Evolutionary conservation across 108 stramenopile species (phyloP).

Genomic region (Nitzschia sp.): DNA sequence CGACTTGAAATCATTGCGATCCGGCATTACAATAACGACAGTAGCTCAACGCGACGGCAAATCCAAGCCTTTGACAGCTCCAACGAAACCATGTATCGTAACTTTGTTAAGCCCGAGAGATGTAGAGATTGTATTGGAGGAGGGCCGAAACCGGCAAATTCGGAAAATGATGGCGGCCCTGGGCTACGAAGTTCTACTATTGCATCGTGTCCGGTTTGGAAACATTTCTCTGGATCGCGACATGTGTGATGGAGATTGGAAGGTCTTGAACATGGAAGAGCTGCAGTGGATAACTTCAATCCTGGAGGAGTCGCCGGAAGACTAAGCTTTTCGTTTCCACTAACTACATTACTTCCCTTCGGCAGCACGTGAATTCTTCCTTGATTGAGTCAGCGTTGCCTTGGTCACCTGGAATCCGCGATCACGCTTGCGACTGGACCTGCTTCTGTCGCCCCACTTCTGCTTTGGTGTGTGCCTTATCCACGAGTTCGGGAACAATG

Average conservation of each 20-base stretch:
- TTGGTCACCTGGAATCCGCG: conserved; percentile 22
- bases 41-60: conserved; percentile 56
- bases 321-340: not conserved
- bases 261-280: conserved; percentile 39
- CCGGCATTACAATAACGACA: conserved; percentile 64
- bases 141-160: conserved; percentile 85
- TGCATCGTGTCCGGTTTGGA: conserved; percentile 63
- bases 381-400: not conserved
- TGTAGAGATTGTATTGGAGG: conserved; percentile 62
- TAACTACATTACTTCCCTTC: not conserved
- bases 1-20: conserved; percentile 42
- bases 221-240: conserved; percentile 33
- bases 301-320: not conserved
- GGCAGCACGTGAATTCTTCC: not conserved
- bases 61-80: conserved; percentile 58
- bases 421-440: conserved; percentile 9
- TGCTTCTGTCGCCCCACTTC: not conserved
- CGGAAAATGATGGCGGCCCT: conserved; percentile 81
- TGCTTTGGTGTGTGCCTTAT: conserved; percentile 11
- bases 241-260: conserved; percentile 70
- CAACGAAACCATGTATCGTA: conserved; percentile 54
- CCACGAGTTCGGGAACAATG: conserved; percentile 27
- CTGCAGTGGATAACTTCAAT: conserved; percentile 30
- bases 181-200: conserved; percentile 50
- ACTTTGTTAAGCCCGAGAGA: conserved; percentile 7